phyloP scores from a whole-genome alignment of 2,329 filamentous ascomycete genomes.

The Chrysoporthe cubensis region DNA sequence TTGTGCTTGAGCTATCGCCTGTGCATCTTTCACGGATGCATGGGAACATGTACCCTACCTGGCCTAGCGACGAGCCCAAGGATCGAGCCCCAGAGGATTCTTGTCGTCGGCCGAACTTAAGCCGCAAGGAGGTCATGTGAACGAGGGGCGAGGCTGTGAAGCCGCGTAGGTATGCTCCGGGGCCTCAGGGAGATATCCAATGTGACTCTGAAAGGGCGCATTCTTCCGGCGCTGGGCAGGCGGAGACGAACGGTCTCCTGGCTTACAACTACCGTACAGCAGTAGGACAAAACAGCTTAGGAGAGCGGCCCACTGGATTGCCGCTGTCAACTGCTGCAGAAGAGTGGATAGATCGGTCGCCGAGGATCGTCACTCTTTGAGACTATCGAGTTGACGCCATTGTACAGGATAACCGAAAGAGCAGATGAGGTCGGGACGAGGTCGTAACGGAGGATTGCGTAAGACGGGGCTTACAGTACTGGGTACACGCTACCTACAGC shows the following conservation, averaged over 20 bases:
- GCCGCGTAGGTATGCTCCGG: not conserved
- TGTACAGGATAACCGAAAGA: slow-evolving; percentile 4
- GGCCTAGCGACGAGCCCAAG: not conserved
- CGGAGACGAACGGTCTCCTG: not conserved
- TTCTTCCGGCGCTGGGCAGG: not conserved
- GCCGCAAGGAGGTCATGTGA: not conserved
- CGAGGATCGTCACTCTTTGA: slow-evolving; percentile 1
- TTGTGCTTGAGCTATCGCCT: not conserved
- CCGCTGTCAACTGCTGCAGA: not conserved
- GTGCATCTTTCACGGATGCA: not conserved
- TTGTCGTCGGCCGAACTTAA: not conserved
- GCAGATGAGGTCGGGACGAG: not conserved
- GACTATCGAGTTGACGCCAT: slow-evolving; percentile 10
- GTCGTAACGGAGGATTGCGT: slow-evolving; percentile 8
- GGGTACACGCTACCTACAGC: not conserved
- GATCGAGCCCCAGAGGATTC: not conserved
- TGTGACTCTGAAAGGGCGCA: not conserved
- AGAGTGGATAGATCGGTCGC: not conserved
- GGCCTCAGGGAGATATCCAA: not conserved
- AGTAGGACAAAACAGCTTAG: not conserved
- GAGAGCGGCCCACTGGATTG: not conserved
- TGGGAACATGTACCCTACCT: not conserved
- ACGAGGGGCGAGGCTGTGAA: not conserved
- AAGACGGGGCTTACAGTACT: not conserved
- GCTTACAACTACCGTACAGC: not conserved